Evolutionary conservation across 2,329 filamentous ascomycete species (phyloP).

Genomic region (Pestalotiopsis sp.): DNA sequence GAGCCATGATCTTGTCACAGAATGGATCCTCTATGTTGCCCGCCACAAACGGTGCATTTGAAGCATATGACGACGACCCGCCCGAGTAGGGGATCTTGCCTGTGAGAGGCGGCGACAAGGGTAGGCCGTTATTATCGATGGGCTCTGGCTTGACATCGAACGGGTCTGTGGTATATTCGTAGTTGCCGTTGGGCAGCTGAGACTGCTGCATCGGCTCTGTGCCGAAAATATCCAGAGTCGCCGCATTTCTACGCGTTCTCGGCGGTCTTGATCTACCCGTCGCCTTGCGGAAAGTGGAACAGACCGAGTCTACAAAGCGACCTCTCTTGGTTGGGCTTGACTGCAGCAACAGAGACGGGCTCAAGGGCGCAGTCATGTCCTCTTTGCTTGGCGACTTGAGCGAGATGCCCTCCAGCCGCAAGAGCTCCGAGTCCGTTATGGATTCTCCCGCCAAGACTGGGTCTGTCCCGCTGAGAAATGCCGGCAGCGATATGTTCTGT

Average conservation of each 20-base stretch:
- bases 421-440: conserved; percentile 52
- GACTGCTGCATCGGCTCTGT: not conserved
- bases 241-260: conserved; percentile 2
- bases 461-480: conserved; percentile 21
- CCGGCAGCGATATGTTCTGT: conserved; percentile 18
- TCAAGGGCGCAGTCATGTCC: conserved; percentile 26
- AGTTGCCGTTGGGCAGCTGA: not conserved
- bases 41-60: conserved; percentile 26
- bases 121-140: conserved; percentile 25
- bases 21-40: conserved; percentile 35
- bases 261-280: conserved; percentile 24
- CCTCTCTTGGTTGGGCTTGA: conserved; percentile 27
- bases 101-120: conserved; percentile 32
- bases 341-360: conserved; percentile 28
- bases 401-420: conserved; percentile 50
- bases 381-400: conserved; percentile 33
- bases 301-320: conserved; percentile 30
- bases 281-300: conserved; percentile 28
- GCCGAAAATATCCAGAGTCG: not conserved
- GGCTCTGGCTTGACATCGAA: conserved; percentile 20
- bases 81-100: conserved; percentile 25
- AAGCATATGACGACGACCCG: conserved; percentile 14
- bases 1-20: conserved; percentile 21
- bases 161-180: conserved; percentile 7
- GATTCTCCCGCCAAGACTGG: conserved; percentile 35